Conservation (phyloP, 179 eudicot genomes). For the Silene vulgaris region DNA sequence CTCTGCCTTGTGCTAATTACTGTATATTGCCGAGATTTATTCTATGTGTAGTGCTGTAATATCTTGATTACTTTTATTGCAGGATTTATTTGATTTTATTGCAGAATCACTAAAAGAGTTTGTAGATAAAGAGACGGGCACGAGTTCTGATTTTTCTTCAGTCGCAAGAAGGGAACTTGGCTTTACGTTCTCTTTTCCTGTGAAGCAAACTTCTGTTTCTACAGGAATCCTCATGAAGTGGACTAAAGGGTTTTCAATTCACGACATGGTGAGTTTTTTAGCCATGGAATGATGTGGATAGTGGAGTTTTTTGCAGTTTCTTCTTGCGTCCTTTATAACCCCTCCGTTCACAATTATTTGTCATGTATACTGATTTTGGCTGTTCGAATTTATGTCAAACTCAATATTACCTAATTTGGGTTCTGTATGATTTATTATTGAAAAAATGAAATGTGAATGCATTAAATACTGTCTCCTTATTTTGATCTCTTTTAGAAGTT, state of each 20-base stretch:
- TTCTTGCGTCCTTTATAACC: too few species aligned
- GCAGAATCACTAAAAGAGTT: constrained; percentile 56
- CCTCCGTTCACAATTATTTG: too few species aligned
- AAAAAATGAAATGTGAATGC: too few species aligned
- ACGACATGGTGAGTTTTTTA: constrained; percentile 63
- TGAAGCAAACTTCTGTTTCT: constrained; percentile 62
- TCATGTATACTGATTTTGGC: too few species aligned
- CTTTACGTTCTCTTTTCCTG: constrained; percentile 90
- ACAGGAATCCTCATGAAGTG: constrained; percentile 78
- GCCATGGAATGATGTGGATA: not conserved
- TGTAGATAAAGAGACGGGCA: constrained; percentile 47
- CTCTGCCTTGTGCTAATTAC: not conserved
- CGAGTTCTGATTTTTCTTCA: constrained; percentile 30
- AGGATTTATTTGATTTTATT: constrained; percentile 82
- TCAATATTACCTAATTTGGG: too few species aligned
- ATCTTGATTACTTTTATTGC: constrained; percentile 21
- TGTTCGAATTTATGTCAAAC: too few species aligned
- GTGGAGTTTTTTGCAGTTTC: too few species aligned
- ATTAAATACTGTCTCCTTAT: too few species aligned
- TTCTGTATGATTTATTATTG: too few species aligned
- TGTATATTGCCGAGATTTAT: not conserved
- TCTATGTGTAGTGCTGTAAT: constrained; percentile 24
- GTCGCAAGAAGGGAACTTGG: constrained; percentile 60
- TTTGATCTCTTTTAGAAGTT: too few species aligned
- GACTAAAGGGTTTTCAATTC: constrained; percentile 81